phyloP scores from a whole-genome alignment of 1,284 basidiomycete species.

The Lentinula novae-zelandiae region DNA sequence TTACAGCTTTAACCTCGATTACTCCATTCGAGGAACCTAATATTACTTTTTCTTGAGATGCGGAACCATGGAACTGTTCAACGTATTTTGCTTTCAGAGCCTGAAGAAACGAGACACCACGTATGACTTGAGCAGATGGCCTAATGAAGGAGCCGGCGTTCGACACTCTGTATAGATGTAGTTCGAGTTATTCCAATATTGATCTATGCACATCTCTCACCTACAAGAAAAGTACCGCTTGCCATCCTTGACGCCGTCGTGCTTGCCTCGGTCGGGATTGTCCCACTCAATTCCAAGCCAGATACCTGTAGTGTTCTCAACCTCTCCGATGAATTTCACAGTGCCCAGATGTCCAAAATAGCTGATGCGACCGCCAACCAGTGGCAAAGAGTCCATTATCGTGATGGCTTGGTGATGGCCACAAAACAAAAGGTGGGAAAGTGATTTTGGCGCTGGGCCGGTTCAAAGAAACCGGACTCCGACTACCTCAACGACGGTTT shows the following conservation, averaged over 20 bases:
- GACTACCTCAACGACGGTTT: not conserved
- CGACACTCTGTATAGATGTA: slow-evolving; percentile 34
- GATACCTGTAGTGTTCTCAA: slow-evolving; percentile 59
- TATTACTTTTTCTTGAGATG: slow-evolving; percentile 55
- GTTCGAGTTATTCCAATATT: slow-evolving; percentile 11
- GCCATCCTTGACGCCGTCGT: slow-evolving; percentile 80
- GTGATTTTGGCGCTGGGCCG: not conserved
- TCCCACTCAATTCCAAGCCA: slow-evolving; percentile 99
- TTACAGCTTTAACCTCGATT: slow-evolving; percentile 86
- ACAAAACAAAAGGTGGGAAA: not conserved
- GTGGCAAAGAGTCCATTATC: slow-evolving; percentile 25
- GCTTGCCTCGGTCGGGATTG: slow-evolving; percentile 78
- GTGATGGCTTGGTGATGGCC: not conserved
- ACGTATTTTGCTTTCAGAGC: slow-evolving; percentile 79
- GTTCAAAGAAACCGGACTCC: slow-evolving; percentile 1
- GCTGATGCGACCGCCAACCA: slow-evolving; percentile 48
- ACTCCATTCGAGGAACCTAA: slow-evolving; percentile 79
- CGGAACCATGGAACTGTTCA: slow-evolving; percentile 50
- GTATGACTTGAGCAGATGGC: slow-evolving; percentile 48
- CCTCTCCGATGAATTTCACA: slow-evolving; percentile 65
- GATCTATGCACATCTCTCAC: slow-evolving; percentile 39
- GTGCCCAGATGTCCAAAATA: slow-evolving; percentile 57
- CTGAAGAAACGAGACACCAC: slow-evolving; percentile 70
- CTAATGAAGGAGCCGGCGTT: slow-evolving; percentile 76
- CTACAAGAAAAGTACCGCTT: slow-evolving; percentile 76